Percentiles rank a stretch among this genome's conserved stretches.
These are phyloP conservation scores for Abelmoschus esculentus DNA, from an alignment of 345 rosid species.

Conservation along the genomic window DNA sequence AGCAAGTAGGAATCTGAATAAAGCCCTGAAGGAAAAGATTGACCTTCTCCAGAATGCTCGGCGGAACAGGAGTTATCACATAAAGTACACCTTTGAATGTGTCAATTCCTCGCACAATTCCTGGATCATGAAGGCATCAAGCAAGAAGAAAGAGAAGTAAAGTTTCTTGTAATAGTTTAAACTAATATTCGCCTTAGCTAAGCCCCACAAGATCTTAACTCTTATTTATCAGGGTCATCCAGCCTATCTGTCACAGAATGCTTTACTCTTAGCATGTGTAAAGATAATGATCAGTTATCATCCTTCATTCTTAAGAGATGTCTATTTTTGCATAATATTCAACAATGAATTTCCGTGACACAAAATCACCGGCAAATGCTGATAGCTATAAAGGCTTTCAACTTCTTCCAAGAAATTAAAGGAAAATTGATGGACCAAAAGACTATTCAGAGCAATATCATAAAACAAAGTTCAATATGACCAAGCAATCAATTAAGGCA, in stretches of 20 bases:
- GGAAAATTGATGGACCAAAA: neutral
- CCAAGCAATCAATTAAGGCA: conserved; percentile 1
- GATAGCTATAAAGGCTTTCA: neutral
- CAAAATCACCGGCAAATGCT: neutral
- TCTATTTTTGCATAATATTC: neutral
- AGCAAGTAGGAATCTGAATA: conserved; percentile 71
- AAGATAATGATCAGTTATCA: neutral
- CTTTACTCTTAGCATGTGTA: neutral
- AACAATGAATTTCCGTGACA: neutral
- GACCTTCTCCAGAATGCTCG: conserved; percentile 57
- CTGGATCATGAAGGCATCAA: conserved; percentile 29
- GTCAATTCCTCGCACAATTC: conserved; percentile 88
- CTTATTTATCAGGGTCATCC: neutral
- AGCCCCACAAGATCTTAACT: neutral
- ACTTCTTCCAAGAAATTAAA: neutral
- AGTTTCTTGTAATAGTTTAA: neutral
- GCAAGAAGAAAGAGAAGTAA: neutral
- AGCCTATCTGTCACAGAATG: neutral
- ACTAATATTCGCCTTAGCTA: neutral
- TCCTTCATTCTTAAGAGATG: neutral
- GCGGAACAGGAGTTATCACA: conserved; percentile 78
- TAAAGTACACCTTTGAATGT: conserved; percentile 50
- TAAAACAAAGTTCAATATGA: neutral
- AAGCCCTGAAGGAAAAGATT: conserved; percentile 73
- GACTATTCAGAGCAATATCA: neutral